phyloP scores from a whole-genome alignment of 495 filamentous ascomycete genomes.

The Geoglossum glabrum region DNA sequence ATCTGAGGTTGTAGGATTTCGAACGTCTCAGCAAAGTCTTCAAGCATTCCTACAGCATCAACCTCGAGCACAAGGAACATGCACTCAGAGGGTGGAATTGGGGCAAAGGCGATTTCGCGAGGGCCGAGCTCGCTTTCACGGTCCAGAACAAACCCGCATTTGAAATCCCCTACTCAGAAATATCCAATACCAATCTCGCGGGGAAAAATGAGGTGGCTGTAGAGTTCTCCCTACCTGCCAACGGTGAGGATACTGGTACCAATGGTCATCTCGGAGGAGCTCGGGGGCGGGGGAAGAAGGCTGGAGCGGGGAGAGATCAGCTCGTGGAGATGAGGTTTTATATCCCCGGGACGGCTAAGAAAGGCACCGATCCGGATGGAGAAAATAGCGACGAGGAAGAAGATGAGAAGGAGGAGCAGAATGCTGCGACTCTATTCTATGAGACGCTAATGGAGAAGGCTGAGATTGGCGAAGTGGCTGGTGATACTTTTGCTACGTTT shows the following conservation, averaged over 20 bases:
- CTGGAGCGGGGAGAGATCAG: constrained; percentile 71
- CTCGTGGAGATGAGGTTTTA: constrained; percentile 98
- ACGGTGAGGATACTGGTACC: constrained; percentile 43
- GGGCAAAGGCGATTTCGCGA: constrained; percentile 95
- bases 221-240: constrained; percentile 61
- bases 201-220: constrained; percentile 96
- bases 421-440: constrained; percentile 87
- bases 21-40: constrained; percentile 79
- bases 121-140: constrained; percentile 86
- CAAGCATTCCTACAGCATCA: constrained; percentile 90
- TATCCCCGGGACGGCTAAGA: constrained; percentile 82
- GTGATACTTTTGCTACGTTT: constrained; percentile 94
- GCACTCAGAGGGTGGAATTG: constrained; percentile 97
- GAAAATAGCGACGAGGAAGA: constrained; percentile 44
- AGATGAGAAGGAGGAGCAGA: constrained; percentile 64
- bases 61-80: constrained; percentile 79
- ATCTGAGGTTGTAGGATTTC: constrained; percentile 40
- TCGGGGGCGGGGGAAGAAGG: constrained; percentile 66
- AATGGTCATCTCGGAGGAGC: constrained; percentile 62
- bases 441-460: constrained; percentile 97
- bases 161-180: constrained; percentile 92
- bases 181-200: constrained; percentile 92
- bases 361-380: constrained; percentile 42
- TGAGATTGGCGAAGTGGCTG: constrained; percentile 95
- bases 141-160: constrained; percentile 94